phyloP scores from a whole-genome alignment of 768 basidiomycete species.

The Kwoniella europaea region DNA sequence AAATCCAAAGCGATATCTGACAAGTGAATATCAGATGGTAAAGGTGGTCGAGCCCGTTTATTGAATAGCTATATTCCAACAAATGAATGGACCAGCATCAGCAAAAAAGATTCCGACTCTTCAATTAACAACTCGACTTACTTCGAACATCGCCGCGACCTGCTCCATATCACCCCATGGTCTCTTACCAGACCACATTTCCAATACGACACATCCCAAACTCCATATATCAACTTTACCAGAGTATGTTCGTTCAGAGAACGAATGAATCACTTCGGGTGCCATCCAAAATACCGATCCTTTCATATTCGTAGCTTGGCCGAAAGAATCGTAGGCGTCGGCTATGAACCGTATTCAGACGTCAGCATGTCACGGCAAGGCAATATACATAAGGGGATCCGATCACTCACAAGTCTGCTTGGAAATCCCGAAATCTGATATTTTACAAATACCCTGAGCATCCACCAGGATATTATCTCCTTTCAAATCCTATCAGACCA shows the following conservation, averaged over 20 bases:
- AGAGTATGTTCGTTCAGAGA: slow-evolving; percentile 83
- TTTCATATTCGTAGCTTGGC: slow-evolving; percentile 82
- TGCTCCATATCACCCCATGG: slow-evolving; percentile 89
- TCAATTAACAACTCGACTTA: slow-evolving; percentile 55
- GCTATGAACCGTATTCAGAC: slow-evolving; percentile 60
- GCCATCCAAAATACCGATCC: slow-evolving; percentile 99
- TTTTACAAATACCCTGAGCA: slow-evolving; percentile 88
- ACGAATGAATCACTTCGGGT: slow-evolving; percentile 81
- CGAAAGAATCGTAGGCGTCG: slow-evolving; percentile 78
- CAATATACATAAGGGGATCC: background rate
- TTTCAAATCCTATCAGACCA: slow-evolving; percentile 76
- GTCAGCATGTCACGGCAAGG: slow-evolving; percentile 7
- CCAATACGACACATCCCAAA: slow-evolving; percentile 94
- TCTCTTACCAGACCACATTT: slow-evolving; percentile 97
- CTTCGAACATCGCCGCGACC: slow-evolving; percentile 94
- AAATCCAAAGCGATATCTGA: slow-evolving; percentile 82
- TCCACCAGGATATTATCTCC: slow-evolving; percentile 98
- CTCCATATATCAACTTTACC: slow-evolving; percentile 97
- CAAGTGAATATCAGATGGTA: slow-evolving; percentile 80
- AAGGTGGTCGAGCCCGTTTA: slow-evolving; percentile 81
- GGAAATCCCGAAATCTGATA: slow-evolving; percentile 93
- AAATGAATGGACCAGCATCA: too few species aligned
- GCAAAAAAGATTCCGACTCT: too few species aligned
- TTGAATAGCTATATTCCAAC: slow-evolving; percentile 70
- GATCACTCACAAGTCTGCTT: slow-evolving; percentile 70